Conservation (phyloP, 2,329 filamentous ascomycete species). For the Penicillium sp. region DNA sequence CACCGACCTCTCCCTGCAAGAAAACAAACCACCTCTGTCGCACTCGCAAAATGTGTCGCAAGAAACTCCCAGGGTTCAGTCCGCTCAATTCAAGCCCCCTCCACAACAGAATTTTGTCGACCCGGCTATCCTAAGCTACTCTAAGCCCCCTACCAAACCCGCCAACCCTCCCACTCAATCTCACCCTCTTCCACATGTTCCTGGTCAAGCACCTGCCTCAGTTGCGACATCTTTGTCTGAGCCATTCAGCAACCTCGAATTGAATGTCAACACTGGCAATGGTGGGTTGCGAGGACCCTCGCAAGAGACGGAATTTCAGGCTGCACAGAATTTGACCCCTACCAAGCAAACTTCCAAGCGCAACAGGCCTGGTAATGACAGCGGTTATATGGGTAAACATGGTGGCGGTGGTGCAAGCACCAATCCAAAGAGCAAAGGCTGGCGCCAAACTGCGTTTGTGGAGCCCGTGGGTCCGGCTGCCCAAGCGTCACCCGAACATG, state of each 20-base stretch:
- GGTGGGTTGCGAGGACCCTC: conserved; percentile 9
- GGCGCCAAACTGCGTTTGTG: conserved; percentile 66
- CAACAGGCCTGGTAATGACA: conserved; percentile 49
- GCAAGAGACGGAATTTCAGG: conserved; percentile 19
- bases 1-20: conserved; percentile 50
- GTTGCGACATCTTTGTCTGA: conserved; percentile 45
- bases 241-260: conserved; percentile 45
- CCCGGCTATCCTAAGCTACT: conserved; percentile 75
- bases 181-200: conserved; percentile 21
- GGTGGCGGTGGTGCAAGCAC: conserved; percentile 32
- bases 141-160: conserved; percentile 30
- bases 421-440: conserved; percentile 59
- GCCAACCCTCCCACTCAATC: conserved; percentile 13
- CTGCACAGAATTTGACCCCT: conserved; percentile 19
- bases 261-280: conserved; percentile 29
- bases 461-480: conserved; percentile 47
- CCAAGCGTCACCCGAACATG: conserved; percentile 40
- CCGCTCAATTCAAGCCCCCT: conserved; percentile 21
- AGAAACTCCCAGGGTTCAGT: conserved; percentile 12
- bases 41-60: conserved; percentile 20
- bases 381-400: conserved; percentile 40
- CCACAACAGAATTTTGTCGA: conserved; percentile 64
- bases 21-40: conserved; percentile 14
- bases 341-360: conserved; percentile 33
- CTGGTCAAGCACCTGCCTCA: conserved; percentile 18